Evolutionary conservation across 1,139 yeast genomes (phyloP), one percentile per base, ranked within the genome.

Genomic region (Kazachstania sp.): DNA sequence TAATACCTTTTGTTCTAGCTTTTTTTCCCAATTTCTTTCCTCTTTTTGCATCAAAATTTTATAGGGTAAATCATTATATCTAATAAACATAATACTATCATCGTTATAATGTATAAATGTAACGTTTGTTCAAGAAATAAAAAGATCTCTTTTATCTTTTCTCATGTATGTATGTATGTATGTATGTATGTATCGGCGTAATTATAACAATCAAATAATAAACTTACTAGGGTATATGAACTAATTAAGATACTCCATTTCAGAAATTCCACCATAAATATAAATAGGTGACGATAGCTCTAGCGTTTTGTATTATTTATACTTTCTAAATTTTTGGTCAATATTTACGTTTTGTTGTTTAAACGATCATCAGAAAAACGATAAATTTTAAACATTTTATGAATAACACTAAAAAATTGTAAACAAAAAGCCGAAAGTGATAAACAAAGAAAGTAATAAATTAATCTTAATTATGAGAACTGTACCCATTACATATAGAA

Each of bases 41-140:
- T 38, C 41, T 38, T 38, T 38, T 38, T 38, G 41, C 41, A 38
- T 38, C 15, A 30, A 15, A n/a, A 15, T 32, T 32, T 32, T 32
- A 16, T 15, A 32, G 18, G 36, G 36, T 32, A 16, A 32, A 18
- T 32, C 36, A 32, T 18, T 32, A 32, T 32, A 32, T 32, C 36
- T 32, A 32, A 15, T 32, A 16, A 32, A 32, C 36, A 32, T 32
- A 32, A 32, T 32, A 15, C 18, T 15, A n/a, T 32, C 36, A 19
- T n/a, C 18, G 18, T 18, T 15, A 32, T 32, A 31, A 13, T 31
- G 9, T 23, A 23, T 7, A 23, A 32, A 15, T n/a, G 36, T 32
- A 32, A n/a, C 36, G 19, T 32, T 23, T 23, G 9, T 23, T 32
- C 20, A 32, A 32, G 36, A 32, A 32, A 15, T 32, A 32, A 32